These are phyloP conservation scores for Phytopythium delawarense DNA, from an alignment of 352 stramenopile genomes.

Conservation along the genomic window DNA sequence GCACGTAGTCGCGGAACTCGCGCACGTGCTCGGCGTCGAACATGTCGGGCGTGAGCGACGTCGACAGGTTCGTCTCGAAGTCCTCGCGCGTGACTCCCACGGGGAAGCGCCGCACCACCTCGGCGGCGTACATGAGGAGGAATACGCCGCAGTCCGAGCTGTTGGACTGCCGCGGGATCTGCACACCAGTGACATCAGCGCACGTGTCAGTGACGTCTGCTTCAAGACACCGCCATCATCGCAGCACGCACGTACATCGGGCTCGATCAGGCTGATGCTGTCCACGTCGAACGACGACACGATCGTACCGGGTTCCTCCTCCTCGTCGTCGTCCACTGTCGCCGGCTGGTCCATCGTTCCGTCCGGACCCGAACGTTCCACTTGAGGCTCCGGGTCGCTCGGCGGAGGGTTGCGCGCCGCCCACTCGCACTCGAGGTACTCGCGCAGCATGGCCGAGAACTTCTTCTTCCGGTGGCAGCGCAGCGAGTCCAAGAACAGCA, in stretches of 20 bases:
- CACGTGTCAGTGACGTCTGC: background rate
- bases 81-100: slow-evolving; percentile 48
- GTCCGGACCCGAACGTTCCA: background rate
- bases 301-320: slow-evolving; percentile 7
- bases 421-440: slow-evolving; percentile 88
- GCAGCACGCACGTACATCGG: slow-evolving; percentile 54
- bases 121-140: slow-evolving; percentile 71
- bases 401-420: slow-evolving; percentile 18
- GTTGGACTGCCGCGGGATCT: slow-evolving; percentile 93
- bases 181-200: background rate
- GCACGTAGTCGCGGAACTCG: slow-evolving; percentile 77
- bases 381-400: slow-evolving; percentile 6
- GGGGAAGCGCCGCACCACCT: slow-evolving; percentile 61
- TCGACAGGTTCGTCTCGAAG: slow-evolving; percentile 36
- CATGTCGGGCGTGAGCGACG: slow-evolving; percentile 48
- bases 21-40: slow-evolving; percentile 62
- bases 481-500: slow-evolving; percentile 95
- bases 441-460: slow-evolving; percentile 73
- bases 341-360: slow-evolving; percentile 5
- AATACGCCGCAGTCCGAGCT: slow-evolving; percentile 92
- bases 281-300: slow-evolving; percentile 49
- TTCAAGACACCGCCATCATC: background rate
- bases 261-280: slow-evolving; percentile 53
- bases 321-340: slow-evolving; percentile 3
- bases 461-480: slow-evolving; percentile 91